Base-by-base conservation (phyloP, 257 asterid genomes). In the Leptodermis oblonga region DNA sequence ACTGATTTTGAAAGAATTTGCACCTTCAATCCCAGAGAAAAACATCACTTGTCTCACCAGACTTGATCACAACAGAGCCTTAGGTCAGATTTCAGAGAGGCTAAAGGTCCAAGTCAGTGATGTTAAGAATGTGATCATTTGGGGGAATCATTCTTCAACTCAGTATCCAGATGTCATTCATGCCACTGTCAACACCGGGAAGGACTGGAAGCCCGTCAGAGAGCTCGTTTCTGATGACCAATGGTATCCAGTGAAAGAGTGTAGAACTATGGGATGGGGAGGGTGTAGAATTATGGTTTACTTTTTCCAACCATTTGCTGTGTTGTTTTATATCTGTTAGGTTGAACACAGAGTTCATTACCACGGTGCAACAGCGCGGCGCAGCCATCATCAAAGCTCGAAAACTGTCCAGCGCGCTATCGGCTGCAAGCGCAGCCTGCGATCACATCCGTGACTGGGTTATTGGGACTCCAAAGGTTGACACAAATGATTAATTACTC, bases 71-170 rank as follows among this genome's bases (percentile, higher is more conserved):
- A 91, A 91, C 77, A 81, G 97, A 34, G 96, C 88, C 49, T 37
- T 85, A n/a, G 89, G 82, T 17, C 92, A 84, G 58, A 77, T 88
- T 30, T 82, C 97, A 0, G 91, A 88, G 62, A 84, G 34, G 74
- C 80, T 92, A 17, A 68, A 89, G n/a, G 83, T 87, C 17, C 78
- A 82, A 20, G 95, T 83, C 4, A 74, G 83, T 17, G 88, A 92
- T 31, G 86, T 89, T 22, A 87, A 85, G 81, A 92, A 92, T 56
- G 84, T 87, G n/a, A 82, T 86, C 78, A 79, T 92, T 26, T 92
- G 98, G 98, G 96, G 98, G 15, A 92, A 92, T 65, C 98, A 89
- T 72, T 89, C 97, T 28, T 92, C 96, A 12, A 86, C 95, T 43
- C 98, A 87, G 60, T 92, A 86, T 83, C 96, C 98, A 0, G 98